Evolutionary conservation across 169 alveolate genomes (phyloP), one percentile per base, ranked within the genome.

Genomic region (Plasmodium reichenowi): DNA sequence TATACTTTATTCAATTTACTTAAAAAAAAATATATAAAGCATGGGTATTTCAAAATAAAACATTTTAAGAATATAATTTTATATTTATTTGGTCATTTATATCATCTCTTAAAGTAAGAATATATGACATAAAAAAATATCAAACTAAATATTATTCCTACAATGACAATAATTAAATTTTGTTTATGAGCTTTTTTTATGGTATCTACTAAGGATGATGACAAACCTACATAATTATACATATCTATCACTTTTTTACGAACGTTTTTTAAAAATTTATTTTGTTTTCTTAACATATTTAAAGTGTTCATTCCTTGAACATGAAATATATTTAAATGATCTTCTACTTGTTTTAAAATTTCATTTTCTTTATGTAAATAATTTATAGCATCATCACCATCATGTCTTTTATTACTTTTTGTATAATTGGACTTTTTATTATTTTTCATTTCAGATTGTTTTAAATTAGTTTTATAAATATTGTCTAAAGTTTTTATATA

Each of bases 211-310:
- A 78, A 15, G 17, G 89, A 78, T 5, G 80, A 66, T 10, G 89
- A 78, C 52, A 78, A 78, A n/a, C 89, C 89, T 3, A 78, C 48
- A n/a, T 78, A 78, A 59, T 78, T 78, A 47, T 64, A 78, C 45
- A 78, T 78, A 43, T 78, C 89, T 15, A 78, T 78, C 2, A 78
- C 89, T 78, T 78, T 78, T 56, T 78, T 78, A 6, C 89, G 89
- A 52, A 78, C 75, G 0, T 50, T 50, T 52, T 78, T 78, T 70
- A 78, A 78, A 78, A 78, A 78, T 67, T 78, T 78, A 59, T 78
- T 78, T 54, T 78, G 89, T 58, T 67, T 78, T 24, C 89, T 78
- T 22, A 78, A 26, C 45, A 66, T 52, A 66, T 78, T 52, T 54
- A 78, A 78, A 12, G 89, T 78, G 24, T 59, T 78, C 67, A 78